Percentiles rank a stretch among this genome's conserved stretches.
Conservation (phyloP, 208 protist species). For the Porcisia deanei region DNA sequence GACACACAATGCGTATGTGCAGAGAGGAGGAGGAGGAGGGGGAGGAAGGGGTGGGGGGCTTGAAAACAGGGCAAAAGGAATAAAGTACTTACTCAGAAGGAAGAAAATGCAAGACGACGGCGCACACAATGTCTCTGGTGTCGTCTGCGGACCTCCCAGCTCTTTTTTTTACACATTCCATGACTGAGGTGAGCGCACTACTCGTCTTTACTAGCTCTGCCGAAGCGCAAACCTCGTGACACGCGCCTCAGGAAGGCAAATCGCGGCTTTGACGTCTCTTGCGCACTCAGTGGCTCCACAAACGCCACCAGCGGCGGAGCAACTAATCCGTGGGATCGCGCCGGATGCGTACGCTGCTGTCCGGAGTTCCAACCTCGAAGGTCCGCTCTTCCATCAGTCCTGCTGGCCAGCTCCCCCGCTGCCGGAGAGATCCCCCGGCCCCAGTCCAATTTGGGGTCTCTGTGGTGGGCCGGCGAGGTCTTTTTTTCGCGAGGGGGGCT, state of each 20-base stretch:
- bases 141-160: not conserved
- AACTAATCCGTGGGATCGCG: not conserved
- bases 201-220: not conserved
- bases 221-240: not conserved
- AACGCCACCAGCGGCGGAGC: not conserved
- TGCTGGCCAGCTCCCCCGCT: not conserved
- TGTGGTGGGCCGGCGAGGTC: not conserved
- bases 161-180: not conserved
- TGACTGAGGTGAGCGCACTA: not conserved
- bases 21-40: no score
- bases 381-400: not conserved
- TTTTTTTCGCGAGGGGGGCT: not conserved
- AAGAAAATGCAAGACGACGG: no score
- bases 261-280: slow-evolving; percentile 23
- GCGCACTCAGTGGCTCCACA: not conserved
- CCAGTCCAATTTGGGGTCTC: not conserved
- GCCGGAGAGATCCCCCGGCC: not conserved
- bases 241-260: slow-evolving; percentile 22
- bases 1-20: no score
- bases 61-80: no score
- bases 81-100: no score
- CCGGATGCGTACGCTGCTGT: not conserved
- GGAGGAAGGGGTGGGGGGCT: no score
- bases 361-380: not conserved
- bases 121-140: not conserved